Conservation (phyloP, 805 yeast species). For the Kodamaea fukazawae region DNA sequence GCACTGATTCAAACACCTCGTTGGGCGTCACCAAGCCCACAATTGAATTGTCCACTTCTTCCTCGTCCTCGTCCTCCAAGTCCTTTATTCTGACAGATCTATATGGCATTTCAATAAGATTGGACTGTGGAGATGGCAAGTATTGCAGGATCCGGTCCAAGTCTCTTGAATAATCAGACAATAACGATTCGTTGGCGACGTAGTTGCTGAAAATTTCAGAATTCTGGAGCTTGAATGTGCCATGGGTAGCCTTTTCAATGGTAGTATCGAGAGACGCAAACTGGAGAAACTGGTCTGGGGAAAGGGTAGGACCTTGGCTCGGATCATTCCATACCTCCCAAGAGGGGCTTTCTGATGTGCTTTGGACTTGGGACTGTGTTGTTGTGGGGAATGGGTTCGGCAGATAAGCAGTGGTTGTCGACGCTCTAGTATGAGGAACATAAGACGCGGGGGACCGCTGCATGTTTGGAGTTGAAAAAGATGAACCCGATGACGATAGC, state of each 20-base stretch:
- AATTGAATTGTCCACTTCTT: background rate
- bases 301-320: too few species aligned
- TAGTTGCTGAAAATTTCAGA: slow-evolving; percentile 27
- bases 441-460: too few species aligned
- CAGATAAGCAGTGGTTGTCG: too few species aligned
- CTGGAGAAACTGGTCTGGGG: too few species aligned
- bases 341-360: too few species aligned
- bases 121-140: slow-evolving; percentile 16
- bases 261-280: slow-evolving; percentile 22
- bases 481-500: too few species aligned
- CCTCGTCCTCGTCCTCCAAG: slow-evolving; percentile 4
- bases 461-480: too few species aligned
- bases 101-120: slow-evolving; percentile 8
- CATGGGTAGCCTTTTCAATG: slow-evolving; percentile 24
- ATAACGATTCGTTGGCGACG: slow-evolving; percentile 9
- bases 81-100: background rate
- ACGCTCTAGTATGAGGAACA: too few species aligned
- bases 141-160: slow-evolving; percentile 30
- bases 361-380: too few species aligned
- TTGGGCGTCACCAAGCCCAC: slow-evolving; percentile 12
- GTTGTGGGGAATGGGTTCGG: too few species aligned
- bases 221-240: slow-evolving; percentile 26
- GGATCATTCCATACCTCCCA: too few species aligned
- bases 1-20: slow-evolving; percentile 20
- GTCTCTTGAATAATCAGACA: slow-evolving; percentile 35